These are phyloP conservation scores for Epichloe bromicola DNA, from an alignment of 2,329 filamentous ascomycete species.

Conservation along the genomic window DNA sequence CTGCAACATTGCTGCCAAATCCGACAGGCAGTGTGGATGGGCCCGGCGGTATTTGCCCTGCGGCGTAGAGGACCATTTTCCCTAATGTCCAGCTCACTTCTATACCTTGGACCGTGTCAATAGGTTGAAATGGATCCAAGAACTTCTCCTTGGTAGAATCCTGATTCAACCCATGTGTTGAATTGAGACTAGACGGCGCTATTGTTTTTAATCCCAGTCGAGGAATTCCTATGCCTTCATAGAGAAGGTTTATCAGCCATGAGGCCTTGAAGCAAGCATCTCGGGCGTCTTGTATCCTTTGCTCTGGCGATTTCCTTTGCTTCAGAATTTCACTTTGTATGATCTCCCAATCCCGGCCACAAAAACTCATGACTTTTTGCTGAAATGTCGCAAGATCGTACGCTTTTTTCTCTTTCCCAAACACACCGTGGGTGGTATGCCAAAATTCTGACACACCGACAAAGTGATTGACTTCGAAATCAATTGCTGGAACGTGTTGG, in stretches of 20 bases:
- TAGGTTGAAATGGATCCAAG: conserved; percentile 76
- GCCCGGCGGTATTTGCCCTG: conserved; percentile 65
- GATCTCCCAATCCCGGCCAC: conserved; percentile 65
- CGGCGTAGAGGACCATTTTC: conserved; percentile 90
- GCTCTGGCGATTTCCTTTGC: conserved; percentile 62
- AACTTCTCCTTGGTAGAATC: conserved; percentile 62
- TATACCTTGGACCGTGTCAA: conserved; percentile 80
- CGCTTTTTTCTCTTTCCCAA: conserved; percentile 63
- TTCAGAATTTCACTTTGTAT: conserved; percentile 54
- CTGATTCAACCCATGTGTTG: conserved; percentile 51
- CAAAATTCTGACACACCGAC: conserved; percentile 97
- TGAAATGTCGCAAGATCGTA: conserved; percentile 92
- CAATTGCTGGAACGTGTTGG: conserved; percentile 84
- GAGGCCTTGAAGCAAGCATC: conserved; percentile 96
- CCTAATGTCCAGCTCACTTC: conserved; percentile 97
- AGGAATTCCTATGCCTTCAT: conserved; percentile 90
- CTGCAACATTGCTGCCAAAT: conserved; percentile 72
- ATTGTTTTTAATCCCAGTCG: conserved; percentile 64
- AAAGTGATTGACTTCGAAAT: conserved; percentile 96
- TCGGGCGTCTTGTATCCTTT: conserved; percentile 65
- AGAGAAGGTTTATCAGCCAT: conserved; percentile 93
- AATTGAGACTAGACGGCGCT: conserved; percentile 43
- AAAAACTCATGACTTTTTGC: conserved; percentile 71
- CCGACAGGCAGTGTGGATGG: conserved; percentile 59
- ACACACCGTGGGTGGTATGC: conserved; percentile 95